Percentiles rank a stretch among this genome's conserved stretches.
These are phyloP conservation scores for Aquilaria sinensis DNA, from an alignment of 345 rosid genomes.

Conservation along the genomic window DNA sequence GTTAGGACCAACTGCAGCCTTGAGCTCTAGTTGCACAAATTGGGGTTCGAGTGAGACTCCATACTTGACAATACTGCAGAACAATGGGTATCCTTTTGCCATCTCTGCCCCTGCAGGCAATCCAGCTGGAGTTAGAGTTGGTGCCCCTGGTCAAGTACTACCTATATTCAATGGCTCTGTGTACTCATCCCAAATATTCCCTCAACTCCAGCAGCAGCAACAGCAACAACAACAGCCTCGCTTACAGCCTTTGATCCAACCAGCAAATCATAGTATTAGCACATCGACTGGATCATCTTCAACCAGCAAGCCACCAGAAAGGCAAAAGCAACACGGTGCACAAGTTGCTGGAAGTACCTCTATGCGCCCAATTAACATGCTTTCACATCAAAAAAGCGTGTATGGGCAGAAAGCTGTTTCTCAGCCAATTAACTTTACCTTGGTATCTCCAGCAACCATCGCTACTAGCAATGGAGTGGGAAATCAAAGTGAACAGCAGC, in stretches of 20 bases:
- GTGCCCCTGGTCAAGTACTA: conserved; percentile 31
- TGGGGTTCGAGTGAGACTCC: conserved; percentile 35
- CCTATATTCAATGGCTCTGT: conserved; percentile 44
- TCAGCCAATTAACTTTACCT: conserved; percentile 42
- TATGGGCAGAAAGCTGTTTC: conserved; percentile 36
- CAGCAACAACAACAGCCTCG: conserved; percentile 21
- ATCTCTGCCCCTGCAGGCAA: conserved; percentile 28
- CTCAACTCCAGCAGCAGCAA: conserved; percentile 40
- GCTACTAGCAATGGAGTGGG: conserved; percentile 14
- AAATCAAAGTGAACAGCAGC: conserved; percentile 24
- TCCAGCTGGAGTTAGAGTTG: conserved; percentile 30
- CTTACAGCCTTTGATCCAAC: conserved; percentile 6
- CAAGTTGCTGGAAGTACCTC: conserved; percentile 17
- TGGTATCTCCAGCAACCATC: conserved; percentile 18
- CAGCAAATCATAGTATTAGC: conserved; percentile 28
- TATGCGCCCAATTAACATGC: conserved; percentile 24
- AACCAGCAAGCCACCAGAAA: conserved; percentile 32
- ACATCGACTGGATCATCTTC: conserved; percentile 40
- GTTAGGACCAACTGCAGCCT: conserved; percentile 25
- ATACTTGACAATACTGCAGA: conserved; percentile 38
- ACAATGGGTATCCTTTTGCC: conserved; percentile 37
- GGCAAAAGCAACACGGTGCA: conserved; percentile 20
- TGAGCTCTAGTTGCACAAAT: conserved; percentile 39
- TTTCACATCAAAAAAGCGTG: conserved; percentile 26
- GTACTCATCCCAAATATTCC: conserved; percentile 47